These are phyloP conservation scores for Asterochloris erici DNA, from an alignment of 139 green algal genomes.

Conservation along the genomic window DNA sequence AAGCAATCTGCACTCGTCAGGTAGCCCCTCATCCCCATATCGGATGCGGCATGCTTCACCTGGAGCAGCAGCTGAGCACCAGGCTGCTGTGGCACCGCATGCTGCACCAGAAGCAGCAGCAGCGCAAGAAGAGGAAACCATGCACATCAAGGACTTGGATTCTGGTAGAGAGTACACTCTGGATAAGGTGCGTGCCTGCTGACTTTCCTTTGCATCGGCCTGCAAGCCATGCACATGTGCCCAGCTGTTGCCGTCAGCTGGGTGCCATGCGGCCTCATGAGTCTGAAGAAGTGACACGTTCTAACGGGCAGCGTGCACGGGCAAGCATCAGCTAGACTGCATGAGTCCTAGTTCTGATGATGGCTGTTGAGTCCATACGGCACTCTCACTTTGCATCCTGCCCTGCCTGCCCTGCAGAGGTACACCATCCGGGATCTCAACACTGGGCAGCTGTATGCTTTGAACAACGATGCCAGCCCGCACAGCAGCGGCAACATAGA, in stretches of 20 bases:
- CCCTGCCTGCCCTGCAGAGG: conserved; percentile 17
- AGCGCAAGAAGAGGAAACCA: too few relatives aligned
- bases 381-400: background rate
- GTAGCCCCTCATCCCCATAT: too few relatives aligned
- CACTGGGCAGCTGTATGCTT: conserved; percentile 32
- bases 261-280: background rate
- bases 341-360: background rate
- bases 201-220: background rate
- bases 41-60: background rate
- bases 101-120: conserved; percentile 2
- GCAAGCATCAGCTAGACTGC: background rate
- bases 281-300: background rate
- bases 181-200: conserved; percentile 13
- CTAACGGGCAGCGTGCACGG: background rate
- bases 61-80: background rate
- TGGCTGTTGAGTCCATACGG: background rate
- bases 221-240: background rate
- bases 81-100: background rate
- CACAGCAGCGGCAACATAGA: background rate
- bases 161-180: conserved; percentile 43
- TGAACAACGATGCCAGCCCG: conserved; percentile 22
- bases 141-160: conserved; percentile 49
- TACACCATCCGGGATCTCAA: conserved; percentile 41
- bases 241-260: background rate
- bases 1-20: too few relatives aligned